phyloP scores from a whole-genome alignment of 2,329 filamentous ascomycete species.

The Aspergillus amoenus region DNA sequence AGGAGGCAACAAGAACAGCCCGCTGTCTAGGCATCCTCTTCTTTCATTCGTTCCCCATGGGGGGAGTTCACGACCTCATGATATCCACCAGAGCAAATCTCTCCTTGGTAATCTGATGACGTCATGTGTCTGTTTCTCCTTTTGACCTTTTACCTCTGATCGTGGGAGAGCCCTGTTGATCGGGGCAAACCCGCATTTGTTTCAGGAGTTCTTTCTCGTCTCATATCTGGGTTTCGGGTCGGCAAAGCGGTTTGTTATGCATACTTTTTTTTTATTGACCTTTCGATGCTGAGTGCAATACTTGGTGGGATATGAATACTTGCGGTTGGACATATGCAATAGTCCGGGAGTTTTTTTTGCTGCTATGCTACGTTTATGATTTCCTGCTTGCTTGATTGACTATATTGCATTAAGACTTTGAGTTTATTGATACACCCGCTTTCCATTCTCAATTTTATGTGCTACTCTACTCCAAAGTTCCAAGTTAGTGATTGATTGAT shows the following conservation, averaged over 20 bases:
- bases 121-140: slow-evolving; percentile 7
- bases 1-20: slow-evolving; percentile 39
- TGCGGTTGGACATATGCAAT: slow-evolving; percentile 8
- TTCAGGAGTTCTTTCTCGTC: slow-evolving; percentile 8
- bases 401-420: slow-evolving; percentile 1
- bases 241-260: slow-evolving; percentile 23
- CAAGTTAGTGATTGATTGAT: background rate
- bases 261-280: slow-evolving; percentile 7
- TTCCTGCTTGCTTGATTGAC: background rate
- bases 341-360: slow-evolving; percentile 4
- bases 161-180: slow-evolving; percentile 5
- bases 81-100: background rate
- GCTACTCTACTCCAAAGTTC: background rate
- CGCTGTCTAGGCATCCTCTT: slow-evolving; percentile 22
- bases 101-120: slow-evolving; percentile 3
- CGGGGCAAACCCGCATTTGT: slow-evolving; percentile 5
- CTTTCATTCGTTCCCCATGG: slow-evolving; percentile 6
- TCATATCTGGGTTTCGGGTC: slow-evolving; percentile 16
- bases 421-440: background rate
- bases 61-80: slow-evolving; percentile 1
- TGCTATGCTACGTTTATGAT: background rate
- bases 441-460: background rate
- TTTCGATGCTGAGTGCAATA: background rate
- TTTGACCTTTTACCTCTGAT: slow-evolving; percentile 1
- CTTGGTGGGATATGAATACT: background rate